phyloP scores from a whole-genome alignment of 306 rosid species.

The Calophaca sinica region DNA sequence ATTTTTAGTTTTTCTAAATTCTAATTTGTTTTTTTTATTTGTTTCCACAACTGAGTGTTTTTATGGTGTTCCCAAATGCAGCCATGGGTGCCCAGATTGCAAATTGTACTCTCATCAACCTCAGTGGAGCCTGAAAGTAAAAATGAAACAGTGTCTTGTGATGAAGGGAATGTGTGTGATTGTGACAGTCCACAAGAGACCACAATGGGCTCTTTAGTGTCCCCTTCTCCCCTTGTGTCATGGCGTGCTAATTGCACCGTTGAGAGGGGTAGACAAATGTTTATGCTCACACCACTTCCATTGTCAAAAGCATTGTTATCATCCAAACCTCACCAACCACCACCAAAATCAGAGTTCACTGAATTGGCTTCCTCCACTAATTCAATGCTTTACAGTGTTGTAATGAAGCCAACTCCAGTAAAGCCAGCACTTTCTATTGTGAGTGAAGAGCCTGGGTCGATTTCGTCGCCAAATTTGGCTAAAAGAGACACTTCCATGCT shows the following conservation, averaged over 20 bases:
- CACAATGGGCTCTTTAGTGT: conserved; percentile 56
- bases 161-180: conserved; percentile 43
- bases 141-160: conserved; percentile 38
- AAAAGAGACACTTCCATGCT: conserved; percentile 60
- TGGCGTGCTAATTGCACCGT: conserved; percentile 89
- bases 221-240: conserved; percentile 95
- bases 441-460: conserved; percentile 46
- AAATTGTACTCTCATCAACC: conserved; percentile 54
- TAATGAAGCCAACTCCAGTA: conserved; percentile 50
- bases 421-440: conserved; percentile 57
- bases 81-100: conserved; percentile 85
- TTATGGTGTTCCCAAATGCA: conserved; percentile 50
- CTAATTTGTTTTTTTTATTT: background rate
- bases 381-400: conserved; percentile 44
- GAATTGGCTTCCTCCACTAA: conserved; percentile 49
- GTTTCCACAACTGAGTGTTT: background rate
- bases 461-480: conserved; percentile 50
- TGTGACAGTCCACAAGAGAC: conserved; percentile 58
- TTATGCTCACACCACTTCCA: conserved; percentile 94
- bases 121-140: conserved; percentile 16
- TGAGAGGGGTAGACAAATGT: conserved; percentile 82
- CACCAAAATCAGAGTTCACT: conserved; percentile 52
- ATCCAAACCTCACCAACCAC: conserved; percentile 57
- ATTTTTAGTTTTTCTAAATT: background rate
- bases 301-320: conserved; percentile 65